Evolutionary conservation across 1,139 yeast species (phyloP).

Genomic region (Kodamaea sp.): DNA sequence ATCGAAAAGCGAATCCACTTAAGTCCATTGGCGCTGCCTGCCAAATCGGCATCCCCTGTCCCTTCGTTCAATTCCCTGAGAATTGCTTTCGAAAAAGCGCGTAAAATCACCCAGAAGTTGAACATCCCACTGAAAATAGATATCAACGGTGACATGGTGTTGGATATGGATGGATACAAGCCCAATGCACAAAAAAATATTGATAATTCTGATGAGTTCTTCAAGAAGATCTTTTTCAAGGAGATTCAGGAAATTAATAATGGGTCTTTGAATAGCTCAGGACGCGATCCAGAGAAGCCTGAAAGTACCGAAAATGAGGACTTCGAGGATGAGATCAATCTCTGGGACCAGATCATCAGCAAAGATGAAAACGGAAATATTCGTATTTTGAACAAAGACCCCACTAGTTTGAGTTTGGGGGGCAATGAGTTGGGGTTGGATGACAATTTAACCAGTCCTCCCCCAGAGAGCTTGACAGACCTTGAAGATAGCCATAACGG

Average conservation of each 20-base stretch:
- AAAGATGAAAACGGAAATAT: slow-evolving; percentile 76
- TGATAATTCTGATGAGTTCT: slow-evolving; percentile 66
- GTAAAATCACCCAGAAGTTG: slow-evolving; percentile 66
- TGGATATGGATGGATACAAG: slow-evolving; percentile 97
- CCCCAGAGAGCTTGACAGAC: slow-evolving; percentile 17
- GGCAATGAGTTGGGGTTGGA: slow-evolving; percentile 7
- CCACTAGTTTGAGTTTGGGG: slow-evolving; percentile 7
- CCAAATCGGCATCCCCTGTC: slow-evolving; percentile 15
- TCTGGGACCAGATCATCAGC: slow-evolving; percentile 38
- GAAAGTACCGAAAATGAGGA: slow-evolving; percentile 16
- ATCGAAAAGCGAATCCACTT: slow-evolving; percentile 32
- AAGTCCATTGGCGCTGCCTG: slow-evolving; percentile 15
- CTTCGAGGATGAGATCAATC: slow-evolving; percentile 22
- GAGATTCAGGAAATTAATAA: slow-evolving; percentile 34
- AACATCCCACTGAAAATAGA: slow-evolving; percentile 90
- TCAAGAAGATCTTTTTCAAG: slow-evolving; percentile 71
- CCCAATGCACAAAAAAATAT: slow-evolving; percentile 73
- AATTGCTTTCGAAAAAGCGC: slow-evolving; percentile 63
- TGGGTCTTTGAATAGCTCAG: slow-evolving; percentile 11
- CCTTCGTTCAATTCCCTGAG: slow-evolving; percentile 27
- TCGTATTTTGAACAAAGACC: slow-evolving; percentile 42
- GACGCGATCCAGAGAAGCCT: not conserved
- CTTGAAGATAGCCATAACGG: slow-evolving; percentile 10
- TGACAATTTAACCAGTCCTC: slow-evolving; percentile 9
- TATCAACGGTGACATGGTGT: slow-evolving; percentile 83